phyloP scores from a whole-genome alignment of 176 grass and related monocot genomes.

The Urochloa ruziziensis region DNA sequence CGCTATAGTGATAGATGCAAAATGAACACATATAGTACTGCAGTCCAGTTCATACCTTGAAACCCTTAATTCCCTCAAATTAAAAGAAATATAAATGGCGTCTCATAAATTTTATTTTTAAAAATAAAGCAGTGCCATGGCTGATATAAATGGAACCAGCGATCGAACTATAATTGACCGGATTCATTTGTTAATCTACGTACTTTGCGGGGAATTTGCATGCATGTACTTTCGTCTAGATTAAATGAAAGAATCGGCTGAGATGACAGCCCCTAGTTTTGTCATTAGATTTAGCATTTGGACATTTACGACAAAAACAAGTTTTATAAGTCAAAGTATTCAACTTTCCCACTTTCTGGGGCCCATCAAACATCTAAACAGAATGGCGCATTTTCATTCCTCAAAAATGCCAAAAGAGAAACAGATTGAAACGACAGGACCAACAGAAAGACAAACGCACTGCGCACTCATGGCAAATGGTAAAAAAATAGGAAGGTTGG shows the following conservation, averaged over 20 bases:
- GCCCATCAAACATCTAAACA: background rate
- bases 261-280: background rate
- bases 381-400: background rate
- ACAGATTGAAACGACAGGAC: background rate
- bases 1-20: background rate
- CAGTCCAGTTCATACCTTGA: too few relatives aligned
- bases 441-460: background rate
- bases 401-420: constrained; percentile 1
- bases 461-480: background rate
- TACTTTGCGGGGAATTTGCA: background rate
- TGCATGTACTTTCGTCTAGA: background rate
- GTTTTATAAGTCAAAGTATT: background rate
- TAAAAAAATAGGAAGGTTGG: background rate
- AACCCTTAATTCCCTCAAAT: too few relatives aligned
- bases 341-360: background rate
- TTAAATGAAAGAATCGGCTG: background rate
- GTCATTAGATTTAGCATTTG: background rate
- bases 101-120: background rate
- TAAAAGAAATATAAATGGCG: background rate
- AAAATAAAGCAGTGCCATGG: background rate
- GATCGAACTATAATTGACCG: background rate
- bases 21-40: background rate
- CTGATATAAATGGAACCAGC: background rate
- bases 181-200: background rate
- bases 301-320: background rate